Conservation (phyloP, 2,329 filamentous ascomycete genomes). For the Hypoxylon sp. region DNA sequence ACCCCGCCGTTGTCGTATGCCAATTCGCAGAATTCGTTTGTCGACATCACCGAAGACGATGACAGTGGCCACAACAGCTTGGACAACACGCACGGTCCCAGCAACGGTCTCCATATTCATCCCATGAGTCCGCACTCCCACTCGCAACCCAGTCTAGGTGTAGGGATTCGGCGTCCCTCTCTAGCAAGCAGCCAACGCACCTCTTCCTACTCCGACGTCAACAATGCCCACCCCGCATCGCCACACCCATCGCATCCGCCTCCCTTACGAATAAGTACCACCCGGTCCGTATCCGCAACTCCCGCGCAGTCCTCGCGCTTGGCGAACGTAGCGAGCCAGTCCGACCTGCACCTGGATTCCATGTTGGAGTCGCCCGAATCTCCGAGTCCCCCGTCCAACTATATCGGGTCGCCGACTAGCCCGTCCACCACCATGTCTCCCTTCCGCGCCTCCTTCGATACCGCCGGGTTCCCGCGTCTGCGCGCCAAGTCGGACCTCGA, state of each 20-base stretch:
- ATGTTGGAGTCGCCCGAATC: conserved; percentile 54
- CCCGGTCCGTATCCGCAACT: conserved; percentile 48
- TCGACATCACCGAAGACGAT: conserved; percentile 64
- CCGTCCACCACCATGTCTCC: conserved; percentile 60
- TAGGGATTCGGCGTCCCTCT: conserved; percentile 53
- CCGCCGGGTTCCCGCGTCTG: conserved; percentile 65
- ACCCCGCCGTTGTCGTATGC: conserved; percentile 70
- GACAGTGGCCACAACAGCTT: conserved; percentile 56
- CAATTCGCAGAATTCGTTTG: conserved; percentile 66
- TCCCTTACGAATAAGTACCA: conserved; percentile 55
- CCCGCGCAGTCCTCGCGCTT: conserved; percentile 54
- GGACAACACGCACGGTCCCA: conserved; percentile 36
- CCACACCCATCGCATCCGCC: conserved; percentile 37
- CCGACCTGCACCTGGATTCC: conserved; percentile 60
- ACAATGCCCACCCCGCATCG: conserved; percentile 45
- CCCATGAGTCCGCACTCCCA: conserved; percentile 43
- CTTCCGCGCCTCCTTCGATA: conserved; percentile 69
- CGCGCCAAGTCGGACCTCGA: conserved; percentile 71
- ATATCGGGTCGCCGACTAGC: conserved; percentile 51
- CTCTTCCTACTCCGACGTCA: conserved; percentile 55
- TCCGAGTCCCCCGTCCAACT: conserved; percentile 37
- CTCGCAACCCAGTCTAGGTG: conserved; percentile 48
- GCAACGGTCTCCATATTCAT: conserved; percentile 45
- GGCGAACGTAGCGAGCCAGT: conserved; percentile 60
- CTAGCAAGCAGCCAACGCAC: conserved; percentile 56